These are phyloP conservation scores for Raffaelea ambrosiae DNA, from an alignment of 2,329 filamentous ascomycete species.

Conservation along the genomic window DNA sequence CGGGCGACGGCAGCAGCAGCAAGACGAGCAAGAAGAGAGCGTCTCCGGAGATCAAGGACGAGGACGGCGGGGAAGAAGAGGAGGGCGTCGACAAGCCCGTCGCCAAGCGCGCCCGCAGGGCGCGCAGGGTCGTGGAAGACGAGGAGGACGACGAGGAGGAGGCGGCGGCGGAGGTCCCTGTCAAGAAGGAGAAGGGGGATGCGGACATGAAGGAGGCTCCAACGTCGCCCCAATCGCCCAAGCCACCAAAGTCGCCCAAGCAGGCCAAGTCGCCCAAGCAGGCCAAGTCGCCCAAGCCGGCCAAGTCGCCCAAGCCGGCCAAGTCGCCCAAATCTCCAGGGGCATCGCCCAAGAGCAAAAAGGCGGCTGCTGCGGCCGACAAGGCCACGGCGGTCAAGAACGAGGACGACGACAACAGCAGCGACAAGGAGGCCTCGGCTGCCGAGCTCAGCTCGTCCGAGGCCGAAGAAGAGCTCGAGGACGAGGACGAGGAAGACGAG, in stretches of 20 bases:
- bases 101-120: conserved; percentile 46
- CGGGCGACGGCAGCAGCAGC: conserved; percentile 16
- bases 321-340: conserved; percentile 5
- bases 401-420: conserved; percentile 22
- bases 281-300: conserved; percentile 14
- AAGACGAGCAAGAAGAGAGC: conserved; percentile 12
- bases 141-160: conserved; percentile 37
- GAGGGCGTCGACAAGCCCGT: conserved; percentile 51
- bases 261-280: not conserved
- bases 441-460: conserved; percentile 26
- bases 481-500: conserved; percentile 47
- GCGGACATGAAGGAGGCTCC: conserved; percentile 28
- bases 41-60: conserved; percentile 1
- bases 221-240: conserved; percentile 13
- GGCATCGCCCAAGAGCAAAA: conserved; percentile 2
- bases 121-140: conserved; percentile 39
- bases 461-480: conserved; percentile 33
- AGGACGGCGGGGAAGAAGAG: conserved; percentile 19
- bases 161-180: not conserved
- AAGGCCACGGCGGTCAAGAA: conserved; percentile 39
- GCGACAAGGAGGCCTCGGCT: not conserved
- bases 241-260: conserved; percentile 20
- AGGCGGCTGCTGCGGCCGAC: conserved; percentile 28
- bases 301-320: conserved; percentile 18
- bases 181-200: conserved; percentile 15